These are phyloP conservation scores for Aquilaria malaccensis DNA, from an alignment of 345 rosid genomes.

Conservation along the genomic window DNA sequence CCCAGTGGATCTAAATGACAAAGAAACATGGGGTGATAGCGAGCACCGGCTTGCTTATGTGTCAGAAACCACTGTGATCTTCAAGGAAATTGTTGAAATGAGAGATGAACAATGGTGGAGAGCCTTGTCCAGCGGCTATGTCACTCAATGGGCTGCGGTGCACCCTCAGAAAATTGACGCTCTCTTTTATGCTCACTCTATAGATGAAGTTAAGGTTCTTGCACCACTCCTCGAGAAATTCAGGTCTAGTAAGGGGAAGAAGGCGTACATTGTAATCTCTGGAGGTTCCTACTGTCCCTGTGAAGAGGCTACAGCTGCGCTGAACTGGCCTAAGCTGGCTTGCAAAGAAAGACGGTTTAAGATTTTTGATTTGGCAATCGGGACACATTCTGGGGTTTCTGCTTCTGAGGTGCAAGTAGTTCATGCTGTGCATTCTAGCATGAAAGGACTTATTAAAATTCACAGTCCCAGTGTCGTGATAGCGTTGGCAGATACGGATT, in stretches of 20 bases:
- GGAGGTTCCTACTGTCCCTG: constrained; percentile 85
- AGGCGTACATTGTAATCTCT: constrained; percentile 77
- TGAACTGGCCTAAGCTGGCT: constrained; percentile 70
- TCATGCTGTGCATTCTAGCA: constrained; percentile 77
- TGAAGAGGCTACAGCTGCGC: constrained; percentile 64
- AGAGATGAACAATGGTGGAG: constrained; percentile 99
- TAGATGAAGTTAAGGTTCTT: constrained; percentile 63
- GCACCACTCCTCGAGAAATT: constrained; percentile 82
- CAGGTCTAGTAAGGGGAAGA: constrained; percentile 73
- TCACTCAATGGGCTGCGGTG: constrained; percentile 98
- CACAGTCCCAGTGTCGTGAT: constrained; percentile 94
- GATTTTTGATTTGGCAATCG: constrained; percentile 77
- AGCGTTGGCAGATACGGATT: constrained; percentile 62
- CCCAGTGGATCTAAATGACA: constrained; percentile 81
- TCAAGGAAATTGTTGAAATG: constrained; percentile 87
- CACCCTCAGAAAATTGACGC: constrained; percentile 92
- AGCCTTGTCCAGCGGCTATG: constrained; percentile 73
- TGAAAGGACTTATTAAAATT: constrained; percentile 84
- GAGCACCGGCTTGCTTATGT: constrained; percentile 95
- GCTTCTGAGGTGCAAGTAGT: constrained; percentile 88
- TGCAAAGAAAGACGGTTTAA: constrained; percentile 84
- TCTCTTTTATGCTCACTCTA: constrained; percentile 79
- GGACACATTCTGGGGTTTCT: constrained; percentile 50
- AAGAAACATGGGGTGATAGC: constrained; percentile 97
- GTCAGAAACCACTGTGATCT: constrained; percentile 92